Conservation (phyloP, 108 stramenopile species). For the Fragilariopsis cylindrus region DNA sequence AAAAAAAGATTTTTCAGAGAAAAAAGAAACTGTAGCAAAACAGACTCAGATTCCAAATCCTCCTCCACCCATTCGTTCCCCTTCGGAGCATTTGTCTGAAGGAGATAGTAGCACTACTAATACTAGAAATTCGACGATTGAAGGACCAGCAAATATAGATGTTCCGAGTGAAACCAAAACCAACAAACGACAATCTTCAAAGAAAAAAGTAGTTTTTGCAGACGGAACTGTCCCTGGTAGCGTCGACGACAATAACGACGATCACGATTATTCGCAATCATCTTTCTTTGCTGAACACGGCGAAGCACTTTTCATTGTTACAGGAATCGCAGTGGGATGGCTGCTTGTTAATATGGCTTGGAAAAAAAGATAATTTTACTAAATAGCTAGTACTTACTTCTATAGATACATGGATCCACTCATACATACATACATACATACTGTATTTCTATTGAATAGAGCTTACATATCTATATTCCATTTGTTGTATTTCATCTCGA, state of each 20-base stretch:
- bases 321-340: conserved; percentile 24
- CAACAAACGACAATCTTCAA: not conserved
- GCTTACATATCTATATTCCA: no score
- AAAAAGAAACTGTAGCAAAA: not conserved
- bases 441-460: no score
- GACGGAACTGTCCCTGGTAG: conserved; percentile 19
- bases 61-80: not conserved
- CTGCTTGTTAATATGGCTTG: conserved; percentile 2
- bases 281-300: conserved; percentile 37
- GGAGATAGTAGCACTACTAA: no score
- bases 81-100: not conserved
- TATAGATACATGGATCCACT: no score
- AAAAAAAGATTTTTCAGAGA: not conserved
- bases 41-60: not conserved
- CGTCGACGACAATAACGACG: conserved; percentile 11
- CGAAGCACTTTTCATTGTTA: conserved; percentile 30
- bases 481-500: no score
- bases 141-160: not conserved
- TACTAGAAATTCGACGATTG: not conserved
- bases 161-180: not conserved
- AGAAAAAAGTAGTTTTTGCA: conserved; percentile 23
- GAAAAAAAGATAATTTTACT: not conserved
- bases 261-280: conserved; percentile 6
- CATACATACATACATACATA: no score
- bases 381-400: no score